A percentile compares a stretch with the other conserved stretches of the same genome.
phyloP scores from a whole-genome alignment of 2,329 filamentous ascomycete species.

The Lachnellula arida region DNA sequence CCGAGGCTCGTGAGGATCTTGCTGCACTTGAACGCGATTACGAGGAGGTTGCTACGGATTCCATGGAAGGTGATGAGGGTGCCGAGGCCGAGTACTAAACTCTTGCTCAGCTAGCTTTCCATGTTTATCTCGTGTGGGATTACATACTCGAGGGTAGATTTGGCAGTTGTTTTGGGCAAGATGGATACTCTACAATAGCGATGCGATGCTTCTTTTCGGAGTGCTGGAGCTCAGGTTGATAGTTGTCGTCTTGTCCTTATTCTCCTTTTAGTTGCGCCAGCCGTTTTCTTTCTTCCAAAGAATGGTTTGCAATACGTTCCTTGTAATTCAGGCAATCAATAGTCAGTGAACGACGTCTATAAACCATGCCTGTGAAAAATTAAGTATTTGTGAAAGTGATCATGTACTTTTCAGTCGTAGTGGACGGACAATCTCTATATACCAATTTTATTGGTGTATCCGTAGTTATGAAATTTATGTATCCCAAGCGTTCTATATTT shows the following conservation, averaged over 20 bases:
- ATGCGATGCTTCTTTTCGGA: slow-evolving; percentile 24
- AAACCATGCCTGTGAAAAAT: neutral
- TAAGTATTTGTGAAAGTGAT: too few species aligned
- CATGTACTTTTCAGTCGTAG: too few species aligned
- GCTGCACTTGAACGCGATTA: slow-evolving; percentile 98
- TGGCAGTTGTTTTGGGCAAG: slow-evolving; percentile 16
- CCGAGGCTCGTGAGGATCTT: slow-evolving; percentile 96
- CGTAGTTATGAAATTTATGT: too few species aligned
- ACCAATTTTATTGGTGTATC: too few species aligned
- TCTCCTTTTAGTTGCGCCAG: slow-evolving; percentile 19
- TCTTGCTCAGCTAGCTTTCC: slow-evolving; percentile 14
- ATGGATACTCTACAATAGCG: slow-evolving; percentile 15
- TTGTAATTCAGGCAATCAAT: slow-evolving; percentile 26
- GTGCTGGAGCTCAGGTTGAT: slow-evolving; percentile 26
- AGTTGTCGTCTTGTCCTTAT: slow-evolving; percentile 17
- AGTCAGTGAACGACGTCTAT: neutral
- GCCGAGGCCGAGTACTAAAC: slow-evolving; percentile 59
- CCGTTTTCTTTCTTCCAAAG: slow-evolving; percentile 25
- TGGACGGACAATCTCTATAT: too few species aligned
- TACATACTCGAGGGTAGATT: slow-evolving; percentile 29
- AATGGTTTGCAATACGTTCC: slow-evolving; percentile 28
- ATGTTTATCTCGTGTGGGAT: slow-evolving; percentile 28
- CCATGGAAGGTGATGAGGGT: slow-evolving; percentile 79
- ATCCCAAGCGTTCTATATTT: too few species aligned
- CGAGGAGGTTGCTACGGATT: slow-evolving; percentile 96